Evolutionary conservation across 2,329 filamentous ascomycete genomes (phyloP), one percentile per base, ranked within the genome.

Genomic region (Xylaria sp.): DNA sequence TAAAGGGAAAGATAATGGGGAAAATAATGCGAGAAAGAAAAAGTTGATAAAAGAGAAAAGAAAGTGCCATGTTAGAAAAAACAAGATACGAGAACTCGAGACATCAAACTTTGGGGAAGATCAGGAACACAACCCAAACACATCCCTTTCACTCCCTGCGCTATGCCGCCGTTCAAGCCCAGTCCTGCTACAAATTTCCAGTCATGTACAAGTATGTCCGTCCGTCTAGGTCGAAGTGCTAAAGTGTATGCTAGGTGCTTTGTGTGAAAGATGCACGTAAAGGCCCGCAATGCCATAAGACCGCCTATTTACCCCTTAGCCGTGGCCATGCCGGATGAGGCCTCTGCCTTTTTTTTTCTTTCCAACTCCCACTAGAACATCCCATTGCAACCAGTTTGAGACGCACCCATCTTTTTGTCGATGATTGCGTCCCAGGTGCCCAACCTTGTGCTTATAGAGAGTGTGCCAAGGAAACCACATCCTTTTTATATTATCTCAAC

Each of bases 331-430:
- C 71, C 60, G 65, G 68, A 76, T 74, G 66, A 65, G 41, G 34
- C 55, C 37, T 70, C 71, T 69, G 67, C 67, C 70, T 75, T 81
- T 44, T 57, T 55, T 60, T 83, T 83, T 82, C 79, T 82, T 81
- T 80, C 81, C 81, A 78, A 78, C 81, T 79, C 72, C 76, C 65
- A 77, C 77, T 76, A 78, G 79, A 79, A 77, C 78, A 80, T 81
- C 78, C 70, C 72, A 74, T 71, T 74, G 66, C 68, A 74, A 73
- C 65, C 73, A 66, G 48, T 62, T 61, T 65, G 48, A 74, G 61
- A 76, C 76, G 73, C 66, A 72, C 74, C 69, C 68, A 48, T 61
- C 64, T 65, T 55, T 44, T 54, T 63, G 51, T 65, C 20, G 67
- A 58, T 68, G 48, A 18, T 52, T 58, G 39, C 57, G 55, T 69